Base-by-base conservation (phyloP, 176 grass and related monocot species). In the Eragrostis nindensis region DNA sequence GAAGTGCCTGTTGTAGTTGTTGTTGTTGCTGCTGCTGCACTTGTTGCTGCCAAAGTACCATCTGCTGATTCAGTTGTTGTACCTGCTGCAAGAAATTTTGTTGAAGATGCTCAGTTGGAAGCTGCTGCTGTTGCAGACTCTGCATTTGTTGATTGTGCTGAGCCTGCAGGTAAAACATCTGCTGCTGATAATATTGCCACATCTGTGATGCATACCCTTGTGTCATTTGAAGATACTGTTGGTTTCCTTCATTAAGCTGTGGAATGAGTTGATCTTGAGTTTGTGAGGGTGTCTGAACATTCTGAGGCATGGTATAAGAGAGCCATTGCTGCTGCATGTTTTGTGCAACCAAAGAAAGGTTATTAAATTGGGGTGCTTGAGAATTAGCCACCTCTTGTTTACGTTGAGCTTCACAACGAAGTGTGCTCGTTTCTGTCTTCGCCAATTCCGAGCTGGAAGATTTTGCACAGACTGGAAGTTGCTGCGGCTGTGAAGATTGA, bases 141-240 rank as follows among this genome's bases (percentile, higher is more conserved):
- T 90, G 91, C 44, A 84, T 80, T 73, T 97, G 91, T 52, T 85
- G 87, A 85, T 86, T 91, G 64, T 97, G 89, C 80, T 97, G 92
- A 77, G 83, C 66, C 73, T 94, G 94, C 54, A 94, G 75, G 57
- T 88, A 90, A 73, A 85, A 91, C 57, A 97, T 44, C 65, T 97
- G 94, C 55, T 97, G 90, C 83, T 98, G 95, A 74, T 94, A 92
- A 86, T 98, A 93, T 74, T 94, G 83, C 95, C 92, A 87, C 82
- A 91, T 93, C 62, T 94, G 92, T 54, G 89, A 85, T 82, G 82
- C 41, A 86, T 86, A 86, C 61, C 86, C 87, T 87, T 94, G 87
- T 55, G 77, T 78, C 62, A 55, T 87, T 82, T 89, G 89, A 55
- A 81, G 26, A 80, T 84, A 75, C 29, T 91, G 92, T 48, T 94